Conservation (phyloP, 2,329 filamentous ascomycete genomes). For the Trichoderma sp. region DNA sequence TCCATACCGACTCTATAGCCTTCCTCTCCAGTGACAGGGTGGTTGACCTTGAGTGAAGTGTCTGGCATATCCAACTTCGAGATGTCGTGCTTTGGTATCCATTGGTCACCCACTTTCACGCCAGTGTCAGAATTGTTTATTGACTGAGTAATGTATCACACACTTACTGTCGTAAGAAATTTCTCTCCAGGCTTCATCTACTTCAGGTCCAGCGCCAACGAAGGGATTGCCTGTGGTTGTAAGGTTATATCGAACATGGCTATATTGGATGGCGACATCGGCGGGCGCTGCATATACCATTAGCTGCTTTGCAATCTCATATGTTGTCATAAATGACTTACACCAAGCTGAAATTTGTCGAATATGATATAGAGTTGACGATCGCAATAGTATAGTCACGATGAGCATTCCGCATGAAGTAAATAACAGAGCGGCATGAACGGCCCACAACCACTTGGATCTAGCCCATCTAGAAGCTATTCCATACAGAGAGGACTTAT, state of each 20-base stretch:
- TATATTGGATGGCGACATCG: not conserved
- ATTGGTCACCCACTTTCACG: conserved; percentile 5
- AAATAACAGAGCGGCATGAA: not conserved
- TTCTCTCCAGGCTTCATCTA: conserved; percentile 2
- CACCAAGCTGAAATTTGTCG: conserved; percentile 4
- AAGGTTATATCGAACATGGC: not conserved
- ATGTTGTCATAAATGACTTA: not conserved
- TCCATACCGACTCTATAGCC: conserved; percentile 14
- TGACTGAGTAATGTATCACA: not conserved
- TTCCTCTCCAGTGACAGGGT: conserved; percentile 2
- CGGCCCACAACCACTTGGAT: conserved; percentile 1
- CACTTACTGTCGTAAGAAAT: conserved; percentile 7
- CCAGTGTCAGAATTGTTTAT: not conserved
- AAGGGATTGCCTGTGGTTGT: conserved; percentile 3
- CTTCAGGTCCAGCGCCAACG: conserved; percentile 2
- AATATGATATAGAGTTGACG: not conserved
- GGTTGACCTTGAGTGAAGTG: conserved; percentile 1
- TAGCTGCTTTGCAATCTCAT: not conserved
- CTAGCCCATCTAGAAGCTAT: not conserved
- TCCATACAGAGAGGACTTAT: not conserved
- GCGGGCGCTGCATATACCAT: not conserved
- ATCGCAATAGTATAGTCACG: not conserved
- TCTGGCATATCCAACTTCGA: conserved; percentile 10
- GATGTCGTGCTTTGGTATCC: conserved; percentile 1
- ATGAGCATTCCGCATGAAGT: not conserved